These are phyloP conservation scores for Pseudocohnilembus persalinus DNA, from an alignment of 169 alveolate genomes.

Conservation along the genomic window DNA sequence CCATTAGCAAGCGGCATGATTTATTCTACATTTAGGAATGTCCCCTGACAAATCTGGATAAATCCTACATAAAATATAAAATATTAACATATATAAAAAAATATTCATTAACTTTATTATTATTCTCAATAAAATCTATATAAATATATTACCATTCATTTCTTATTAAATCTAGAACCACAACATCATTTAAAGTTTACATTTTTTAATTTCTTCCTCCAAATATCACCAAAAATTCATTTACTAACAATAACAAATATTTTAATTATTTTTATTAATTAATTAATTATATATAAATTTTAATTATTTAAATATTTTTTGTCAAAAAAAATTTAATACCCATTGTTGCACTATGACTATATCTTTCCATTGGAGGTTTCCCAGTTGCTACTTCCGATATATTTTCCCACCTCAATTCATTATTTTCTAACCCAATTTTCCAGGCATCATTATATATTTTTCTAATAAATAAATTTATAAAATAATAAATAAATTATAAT, in stretches of 20 bases:
- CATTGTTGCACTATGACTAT: constrained; percentile 34
- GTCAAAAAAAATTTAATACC: neutral
- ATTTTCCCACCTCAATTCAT: constrained; percentile 22
- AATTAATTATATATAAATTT: too few species aligned
- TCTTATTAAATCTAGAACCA: constrained; percentile 23
- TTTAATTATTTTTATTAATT: too few species aligned
- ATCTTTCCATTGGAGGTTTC: constrained; percentile 40
- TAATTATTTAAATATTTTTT: neutral
- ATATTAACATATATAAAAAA: too few species aligned
- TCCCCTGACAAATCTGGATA: constrained; percentile 42
- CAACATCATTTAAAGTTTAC: constrained; percentile 24
- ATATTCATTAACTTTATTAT: too few species aligned
- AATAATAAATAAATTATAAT: neutral
- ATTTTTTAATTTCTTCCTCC: constrained; percentile 46
- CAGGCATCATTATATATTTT: constrained; percentile 40
- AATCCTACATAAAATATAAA: constrained; percentile 10
- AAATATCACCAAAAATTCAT: constrained; percentile 18
- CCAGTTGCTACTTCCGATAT: constrained; percentile 26
- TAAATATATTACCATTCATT: constrained; percentile 18
- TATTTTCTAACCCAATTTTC: constrained; percentile 34
- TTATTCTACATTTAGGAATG: constrained; percentile 40
- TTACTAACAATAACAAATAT: constrained; percentile 3
- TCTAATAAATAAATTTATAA: constrained; percentile 5
- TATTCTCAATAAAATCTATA: neutral
- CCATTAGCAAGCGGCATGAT: constrained; percentile 28